These are phyloP conservation scores for Athelia psychrophila DNA, from an alignment of 1,284 basidiomycete species.

Conservation along the genomic window DNA sequence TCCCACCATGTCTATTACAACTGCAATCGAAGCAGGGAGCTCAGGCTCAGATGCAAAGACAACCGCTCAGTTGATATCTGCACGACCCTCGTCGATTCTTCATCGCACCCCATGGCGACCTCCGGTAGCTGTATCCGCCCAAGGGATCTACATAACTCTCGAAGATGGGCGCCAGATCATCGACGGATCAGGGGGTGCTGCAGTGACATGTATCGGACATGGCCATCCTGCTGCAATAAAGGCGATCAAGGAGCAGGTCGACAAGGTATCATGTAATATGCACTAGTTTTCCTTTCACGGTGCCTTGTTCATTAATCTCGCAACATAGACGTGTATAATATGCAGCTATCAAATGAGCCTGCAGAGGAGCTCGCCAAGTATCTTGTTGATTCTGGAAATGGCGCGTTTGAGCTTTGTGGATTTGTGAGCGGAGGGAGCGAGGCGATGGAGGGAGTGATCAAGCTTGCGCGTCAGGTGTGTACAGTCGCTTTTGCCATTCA, in stretches of 20 bases:
- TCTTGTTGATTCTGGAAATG: constrained; percentile 56
- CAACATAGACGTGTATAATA: constrained; percentile 71
- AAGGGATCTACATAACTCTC: constrained; percentile 70
- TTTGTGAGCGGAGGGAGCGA: constrained; percentile 83
- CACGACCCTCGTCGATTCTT: constrained; percentile 41
- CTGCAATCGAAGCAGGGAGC: background rate
- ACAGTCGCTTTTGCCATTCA: background rate
- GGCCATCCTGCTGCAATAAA: constrained; percentile 67
- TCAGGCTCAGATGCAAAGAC: background rate
- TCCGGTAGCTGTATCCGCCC: constrained; percentile 58
- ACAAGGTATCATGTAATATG: constrained; percentile 65
- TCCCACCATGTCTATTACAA: background rate
- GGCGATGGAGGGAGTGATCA: constrained; percentile 81
- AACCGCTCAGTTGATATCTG: constrained; percentile 8
- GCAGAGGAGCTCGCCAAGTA: constrained; percentile 73
- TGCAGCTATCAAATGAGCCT: constrained; percentile 74
- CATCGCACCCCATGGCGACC: constrained; percentile 68
- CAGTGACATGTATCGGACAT: constrained; percentile 77
- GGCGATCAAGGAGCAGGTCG: constrained; percentile 76
- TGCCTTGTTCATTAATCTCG: constrained; percentile 4
- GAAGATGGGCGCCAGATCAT: constrained; percentile 65
- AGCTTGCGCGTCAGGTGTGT: constrained; percentile 70
- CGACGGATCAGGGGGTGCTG: constrained; percentile 82
- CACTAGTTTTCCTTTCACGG: constrained; percentile 2
- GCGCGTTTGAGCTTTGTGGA: constrained; percentile 68